Evolutionary conservation across 1,139 yeast species (phyloP).

Genomic region (Protomyces inundatus): DNA sequence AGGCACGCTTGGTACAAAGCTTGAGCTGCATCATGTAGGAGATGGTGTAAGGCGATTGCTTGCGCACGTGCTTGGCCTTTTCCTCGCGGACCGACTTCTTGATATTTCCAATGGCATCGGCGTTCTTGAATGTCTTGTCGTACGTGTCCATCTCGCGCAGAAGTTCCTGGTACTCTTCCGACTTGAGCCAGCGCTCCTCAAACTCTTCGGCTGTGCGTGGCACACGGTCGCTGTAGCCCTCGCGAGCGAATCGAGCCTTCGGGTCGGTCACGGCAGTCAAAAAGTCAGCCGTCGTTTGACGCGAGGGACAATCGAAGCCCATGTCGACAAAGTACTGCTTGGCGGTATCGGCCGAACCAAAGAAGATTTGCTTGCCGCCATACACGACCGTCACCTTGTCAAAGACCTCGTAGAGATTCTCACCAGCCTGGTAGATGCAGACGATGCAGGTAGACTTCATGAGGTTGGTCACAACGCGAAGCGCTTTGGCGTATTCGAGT

Average conservation of each 20-base stretch:
- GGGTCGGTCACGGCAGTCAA: slow-evolving; percentile 65
- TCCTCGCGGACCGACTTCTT: slow-evolving; percentile 31
- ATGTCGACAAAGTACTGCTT: slow-evolving; percentile 51
- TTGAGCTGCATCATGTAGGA: slow-evolving; percentile 37
- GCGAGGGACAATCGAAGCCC: slow-evolving; percentile 58
- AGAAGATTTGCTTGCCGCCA: slow-evolving; percentile 55
- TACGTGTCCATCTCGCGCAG: slow-evolving; percentile 45
- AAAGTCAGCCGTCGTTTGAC: slow-evolving; percentile 62
- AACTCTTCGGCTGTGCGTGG: slow-evolving; percentile 58
- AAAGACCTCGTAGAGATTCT: slow-evolving; percentile 56
- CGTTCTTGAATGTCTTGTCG: slow-evolving; percentile 34
- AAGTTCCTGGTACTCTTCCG: slow-evolving; percentile 47
- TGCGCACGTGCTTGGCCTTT: slow-evolving; percentile 29
- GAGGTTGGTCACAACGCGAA: slow-evolving; percentile 56
- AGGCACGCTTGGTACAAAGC: slow-evolving; percentile 52
- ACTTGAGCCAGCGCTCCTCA: slow-evolving; percentile 51
- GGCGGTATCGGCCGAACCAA: slow-evolving; percentile 53
- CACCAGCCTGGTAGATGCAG: slow-evolving; percentile 61
- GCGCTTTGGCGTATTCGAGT: slow-evolving; percentile 59
- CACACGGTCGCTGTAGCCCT: slow-evolving; percentile 51
- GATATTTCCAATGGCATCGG: slow-evolving; percentile 33
- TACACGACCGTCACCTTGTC: slow-evolving; percentile 62
- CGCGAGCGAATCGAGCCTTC: slow-evolving; percentile 44
- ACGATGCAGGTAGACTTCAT: slow-evolving; percentile 55
- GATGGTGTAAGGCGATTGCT: slow-evolving; percentile 32